Percentiles rank a stretch among this genome's conserved stretches.
phyloP scores from a whole-genome alignment of 345 rosid species.

The Linum tenue region DNA sequence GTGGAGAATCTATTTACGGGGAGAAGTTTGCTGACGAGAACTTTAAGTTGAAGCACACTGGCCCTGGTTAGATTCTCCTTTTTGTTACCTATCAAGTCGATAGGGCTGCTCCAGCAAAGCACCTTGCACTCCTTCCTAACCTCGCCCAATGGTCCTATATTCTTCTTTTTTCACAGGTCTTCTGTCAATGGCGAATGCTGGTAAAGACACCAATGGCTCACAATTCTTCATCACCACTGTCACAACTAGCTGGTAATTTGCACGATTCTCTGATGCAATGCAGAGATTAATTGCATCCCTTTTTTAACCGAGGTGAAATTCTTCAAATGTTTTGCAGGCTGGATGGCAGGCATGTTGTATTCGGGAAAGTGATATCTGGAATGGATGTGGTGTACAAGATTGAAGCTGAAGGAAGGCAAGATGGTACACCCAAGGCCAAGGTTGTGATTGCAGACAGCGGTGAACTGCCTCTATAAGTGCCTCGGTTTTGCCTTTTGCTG shows the following conservation, averaged over 20 bases:
- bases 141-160: not conserved
- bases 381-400: slow-evolving; percentile 92
- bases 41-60: slow-evolving; percentile 91
- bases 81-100: not conserved
- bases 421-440: slow-evolving; percentile 76
- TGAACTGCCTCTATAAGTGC: slow-evolving; percentile 57
- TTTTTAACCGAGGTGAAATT: not conserved
- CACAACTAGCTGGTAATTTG: slow-evolving; percentile 74
- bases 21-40: slow-evolving; percentile 91
- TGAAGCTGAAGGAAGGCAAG: slow-evolving; percentile 87
- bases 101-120: not conserved
- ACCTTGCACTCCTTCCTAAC: not conserved
- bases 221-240: slow-evolving; percentile 93
- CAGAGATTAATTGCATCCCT: not conserved
- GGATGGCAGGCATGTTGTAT: slow-evolving; percentile 92
- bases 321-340: slow-evolving; percentile 43
- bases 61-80: slow-evolving; percentile 53
- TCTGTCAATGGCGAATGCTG: slow-evolving; percentile 94
- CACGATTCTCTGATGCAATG: not conserved
- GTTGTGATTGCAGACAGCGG: slow-evolving; percentile 88
- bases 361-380: slow-evolving; percentile 92
- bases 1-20: slow-evolving; percentile 94
- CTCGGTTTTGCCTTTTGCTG: not conserved
- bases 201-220: slow-evolving; percentile 83
- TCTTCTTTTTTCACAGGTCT: slow-evolving; percentile 33